A percentile compares a stretch with the other conserved stretches of the same genome.
Conservation (phyloP, 768 basidiomycete species). For the Podaxis rugospora region DNA sequence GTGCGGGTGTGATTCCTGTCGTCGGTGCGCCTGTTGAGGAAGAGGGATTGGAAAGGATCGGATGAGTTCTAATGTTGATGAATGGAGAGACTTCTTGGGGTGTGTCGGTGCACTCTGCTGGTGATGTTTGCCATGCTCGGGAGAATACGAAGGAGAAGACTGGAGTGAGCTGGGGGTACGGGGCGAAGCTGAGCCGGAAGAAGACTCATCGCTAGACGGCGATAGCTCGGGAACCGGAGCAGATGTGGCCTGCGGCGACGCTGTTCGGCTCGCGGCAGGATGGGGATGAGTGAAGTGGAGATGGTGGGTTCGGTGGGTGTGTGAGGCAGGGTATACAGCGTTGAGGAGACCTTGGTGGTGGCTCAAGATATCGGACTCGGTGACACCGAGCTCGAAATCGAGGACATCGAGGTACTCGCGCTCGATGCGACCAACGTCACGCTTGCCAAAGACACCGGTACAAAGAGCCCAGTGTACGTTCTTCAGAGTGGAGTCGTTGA, state of each 20-base stretch:
- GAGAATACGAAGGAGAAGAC: slow-evolving; percentile 17
- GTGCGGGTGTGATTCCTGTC: slow-evolving; percentile 14
- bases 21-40: slow-evolving; percentile 18
- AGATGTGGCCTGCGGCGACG: slow-evolving; percentile 1
- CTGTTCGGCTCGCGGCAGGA: slow-evolving; percentile 15
- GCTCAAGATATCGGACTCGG: slow-evolving; percentile 58
- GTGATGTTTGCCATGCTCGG: slow-evolving; percentile 14
- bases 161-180: slow-evolving; percentile 22
- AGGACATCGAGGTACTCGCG: slow-evolving; percentile 79
- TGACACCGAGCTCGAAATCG: slow-evolving; percentile 66
- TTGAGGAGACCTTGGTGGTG: slow-evolving; percentile 38
- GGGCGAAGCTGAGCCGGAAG: slow-evolving; percentile 23
- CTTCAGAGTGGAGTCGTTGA: slow-evolving; percentile 87
- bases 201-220: slow-evolving; percentile 21
- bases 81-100: slow-evolving; percentile 22
- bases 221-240: slow-evolving; percentile 11
- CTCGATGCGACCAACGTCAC: slow-evolving; percentile 77
- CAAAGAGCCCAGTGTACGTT: slow-evolving; percentile 90
- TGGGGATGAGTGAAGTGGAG: slow-evolving; percentile 20
- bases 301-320: slow-evolving; percentile 15
- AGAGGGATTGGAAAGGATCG: slow-evolving; percentile 45
- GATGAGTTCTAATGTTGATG: slow-evolving; percentile 39
- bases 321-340: slow-evolving; percentile 18
- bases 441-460: slow-evolving; percentile 77
- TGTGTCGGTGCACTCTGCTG: slow-evolving; percentile 9